These are phyloP conservation scores for Turnera subulata DNA, from an alignment of 345 rosid genomes.

Conservation along the genomic window DNA sequence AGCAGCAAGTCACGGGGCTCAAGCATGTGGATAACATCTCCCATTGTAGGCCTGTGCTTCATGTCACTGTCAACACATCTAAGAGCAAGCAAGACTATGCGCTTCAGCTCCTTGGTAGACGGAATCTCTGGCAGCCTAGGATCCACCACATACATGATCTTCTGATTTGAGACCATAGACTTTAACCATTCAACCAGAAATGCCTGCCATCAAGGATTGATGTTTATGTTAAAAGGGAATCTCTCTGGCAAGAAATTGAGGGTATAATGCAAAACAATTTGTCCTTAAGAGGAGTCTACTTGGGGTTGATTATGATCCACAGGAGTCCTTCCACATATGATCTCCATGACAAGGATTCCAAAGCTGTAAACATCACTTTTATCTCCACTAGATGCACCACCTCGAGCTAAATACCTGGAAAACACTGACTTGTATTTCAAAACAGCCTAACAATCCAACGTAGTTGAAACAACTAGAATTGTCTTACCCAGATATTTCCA, in stretches of 20 bases:
- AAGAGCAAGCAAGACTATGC: conserved; percentile 53
- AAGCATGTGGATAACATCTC: conserved; percentile 70
- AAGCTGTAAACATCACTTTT: conserved; percentile 61
- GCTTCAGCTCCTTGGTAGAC: conserved; percentile 53
- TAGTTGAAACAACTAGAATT: neutral
- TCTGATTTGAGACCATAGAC: conserved; percentile 55
- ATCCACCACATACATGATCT: conserved; percentile 46
- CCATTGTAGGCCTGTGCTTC: conserved; percentile 64
- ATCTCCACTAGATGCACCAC: conserved; percentile 16
- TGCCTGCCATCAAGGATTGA: conserved; percentile 25
- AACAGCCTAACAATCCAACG: neutral
- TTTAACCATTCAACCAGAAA: conserved; percentile 64
- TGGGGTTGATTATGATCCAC: conserved; percentile 46
- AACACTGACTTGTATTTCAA: neutral
- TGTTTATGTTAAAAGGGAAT: neutral
- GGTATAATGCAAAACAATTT: neutral
- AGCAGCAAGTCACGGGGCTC: conserved; percentile 63
- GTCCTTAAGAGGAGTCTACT: conserved; percentile 16
- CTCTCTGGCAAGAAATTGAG: neutral
- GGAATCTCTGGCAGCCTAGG: conserved; percentile 52
- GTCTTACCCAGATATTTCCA: conserved; percentile 28
- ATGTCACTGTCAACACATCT: conserved; percentile 63
- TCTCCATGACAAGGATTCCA: conserved; percentile 70
- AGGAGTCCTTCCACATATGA: conserved; percentile 53
- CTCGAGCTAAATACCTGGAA: conserved; percentile 33